Conservation (phyloP, 257 asterid genomes). For the Ocimum tenuiflorum region DNA sequence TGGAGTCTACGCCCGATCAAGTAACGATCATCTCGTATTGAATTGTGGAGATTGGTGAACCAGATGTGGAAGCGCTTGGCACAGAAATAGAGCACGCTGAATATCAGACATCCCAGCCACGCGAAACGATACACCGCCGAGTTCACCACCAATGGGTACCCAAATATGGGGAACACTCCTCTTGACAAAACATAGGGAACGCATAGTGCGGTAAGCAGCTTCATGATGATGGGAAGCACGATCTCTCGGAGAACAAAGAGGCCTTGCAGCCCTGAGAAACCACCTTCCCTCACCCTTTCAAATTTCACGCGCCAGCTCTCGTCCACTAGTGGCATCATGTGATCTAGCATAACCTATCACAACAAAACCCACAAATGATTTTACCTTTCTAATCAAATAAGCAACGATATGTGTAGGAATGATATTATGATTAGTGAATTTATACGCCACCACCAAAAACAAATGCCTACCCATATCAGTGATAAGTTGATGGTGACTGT, state of each 20-base stretch:
- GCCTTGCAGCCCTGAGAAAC: constrained; percentile 94
- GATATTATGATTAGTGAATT: no score
- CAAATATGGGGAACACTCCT: constrained; percentile 79
- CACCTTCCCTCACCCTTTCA: constrained; percentile 88
- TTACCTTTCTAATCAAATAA: not conserved
- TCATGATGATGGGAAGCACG: constrained; percentile 78
- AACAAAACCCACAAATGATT: not conserved
- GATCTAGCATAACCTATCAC: constrained; percentile 84
- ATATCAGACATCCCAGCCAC: constrained; percentile 87
- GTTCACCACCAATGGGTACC: constrained; percentile 83
- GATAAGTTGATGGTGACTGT: no score
- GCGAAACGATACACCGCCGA: constrained; percentile 90
- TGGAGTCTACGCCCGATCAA: constrained; percentile 92
- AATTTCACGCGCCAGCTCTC: constrained; percentile 89
- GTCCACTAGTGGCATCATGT: constrained; percentile 85
- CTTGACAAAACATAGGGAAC: constrained; percentile 85
- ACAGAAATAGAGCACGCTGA: constrained; percentile 65
- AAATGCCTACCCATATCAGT: not conserved
- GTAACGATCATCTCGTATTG: constrained; percentile 91
- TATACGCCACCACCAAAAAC: no score
- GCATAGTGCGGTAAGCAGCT: constrained; percentile 85
- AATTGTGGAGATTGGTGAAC: constrained; percentile 93
- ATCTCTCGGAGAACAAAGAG: constrained; percentile 86
- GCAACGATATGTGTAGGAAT: no score
- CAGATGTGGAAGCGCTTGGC: constrained; percentile 89